These are phyloP conservation scores for Dysphania ambrosioides DNA, from an alignment of 148 eudicot genomes.

Conservation along the genomic window DNA sequence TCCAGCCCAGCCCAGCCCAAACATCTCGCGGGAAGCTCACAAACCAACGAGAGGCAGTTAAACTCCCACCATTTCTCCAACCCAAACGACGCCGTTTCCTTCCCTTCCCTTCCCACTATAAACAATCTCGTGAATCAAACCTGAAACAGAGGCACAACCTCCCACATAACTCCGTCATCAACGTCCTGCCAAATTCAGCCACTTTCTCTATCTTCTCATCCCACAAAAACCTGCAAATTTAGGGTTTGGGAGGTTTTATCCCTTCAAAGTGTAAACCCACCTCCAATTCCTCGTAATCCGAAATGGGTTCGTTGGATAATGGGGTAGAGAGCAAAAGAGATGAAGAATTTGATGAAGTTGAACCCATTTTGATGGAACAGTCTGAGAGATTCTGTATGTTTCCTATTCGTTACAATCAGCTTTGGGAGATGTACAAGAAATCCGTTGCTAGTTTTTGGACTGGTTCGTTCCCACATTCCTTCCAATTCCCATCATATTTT, in stretches of 20 bases:
- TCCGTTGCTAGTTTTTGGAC: slow-evolving; percentile 77
- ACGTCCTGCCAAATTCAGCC: neutral
- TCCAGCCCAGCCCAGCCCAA: slow-evolving; percentile 3
- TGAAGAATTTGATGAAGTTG: slow-evolving; percentile 36
- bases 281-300: neutral
- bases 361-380: slow-evolving; percentile 53
- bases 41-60: slow-evolving; percentile 7
- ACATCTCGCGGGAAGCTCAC: slow-evolving; percentile 7
- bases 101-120: neutral
- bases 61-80: neutral
- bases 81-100: neutral
- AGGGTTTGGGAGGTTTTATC: slow-evolving; percentile 9
- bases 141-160: neutral
- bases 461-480: slow-evolving; percentile 35
- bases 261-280: neutral
- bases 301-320: slow-evolving; percentile 29
- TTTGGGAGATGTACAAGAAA: slow-evolving; percentile 88
- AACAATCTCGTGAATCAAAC: neutral
- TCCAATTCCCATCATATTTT: neutral
- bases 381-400: slow-evolving; percentile 67
- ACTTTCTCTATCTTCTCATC: neutral
- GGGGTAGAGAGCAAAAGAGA: neutral
- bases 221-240: too few species aligned
- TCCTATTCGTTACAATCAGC: slow-evolving; percentile 59
- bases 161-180: neutral